phyloP scores from a whole-genome alignment of 2,329 filamentous ascomycete genomes.

The Venturia pyrina region DNA sequence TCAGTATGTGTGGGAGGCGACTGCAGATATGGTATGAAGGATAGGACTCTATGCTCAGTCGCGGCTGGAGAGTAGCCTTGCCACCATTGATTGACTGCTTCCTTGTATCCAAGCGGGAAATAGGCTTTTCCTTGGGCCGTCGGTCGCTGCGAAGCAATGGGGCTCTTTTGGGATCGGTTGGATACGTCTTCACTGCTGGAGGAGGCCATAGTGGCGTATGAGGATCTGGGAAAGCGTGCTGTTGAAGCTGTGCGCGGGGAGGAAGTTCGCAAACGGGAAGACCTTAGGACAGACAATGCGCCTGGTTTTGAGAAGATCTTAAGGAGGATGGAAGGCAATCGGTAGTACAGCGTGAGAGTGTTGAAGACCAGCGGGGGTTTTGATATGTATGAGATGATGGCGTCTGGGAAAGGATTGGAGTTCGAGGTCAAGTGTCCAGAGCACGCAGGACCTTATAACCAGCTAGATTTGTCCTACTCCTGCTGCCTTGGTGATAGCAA shows the following conservation, averaged over 20 bases:
- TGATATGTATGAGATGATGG: neutral
- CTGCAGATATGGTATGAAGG: slow-evolving; percentile 72
- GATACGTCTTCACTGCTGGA: slow-evolving; percentile 4
- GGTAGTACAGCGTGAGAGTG: neutral
- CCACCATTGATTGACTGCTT: slow-evolving; percentile 94
- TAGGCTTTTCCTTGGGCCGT: slow-evolving; percentile 22
- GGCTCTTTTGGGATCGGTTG: slow-evolving; percentile 30
- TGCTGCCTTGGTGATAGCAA: neutral
- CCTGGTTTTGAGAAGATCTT: neutral
- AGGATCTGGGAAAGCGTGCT: neutral
- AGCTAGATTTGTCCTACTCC: neutral
- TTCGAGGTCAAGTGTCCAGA: neutral
- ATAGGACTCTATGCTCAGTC: slow-evolving; percentile 82
- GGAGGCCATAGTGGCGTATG: slow-evolving; percentile 4
- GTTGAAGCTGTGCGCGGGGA: neutral
- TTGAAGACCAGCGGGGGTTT: neutral
- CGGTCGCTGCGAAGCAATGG: slow-evolving; percentile 37
- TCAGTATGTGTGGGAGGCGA: slow-evolving; percentile 59
- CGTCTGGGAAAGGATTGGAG: neutral
- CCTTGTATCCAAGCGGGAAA: slow-evolving; percentile 86
- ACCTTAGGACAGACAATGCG: neutral
- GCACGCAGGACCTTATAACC: neutral
- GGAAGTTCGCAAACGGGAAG: neutral
- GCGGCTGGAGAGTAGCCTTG: slow-evolving; percentile 67
- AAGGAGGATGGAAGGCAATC: neutral